Conservation (phyloP, 2,329 filamentous ascomycete species). For the Domatiomyces globalis region DNA sequence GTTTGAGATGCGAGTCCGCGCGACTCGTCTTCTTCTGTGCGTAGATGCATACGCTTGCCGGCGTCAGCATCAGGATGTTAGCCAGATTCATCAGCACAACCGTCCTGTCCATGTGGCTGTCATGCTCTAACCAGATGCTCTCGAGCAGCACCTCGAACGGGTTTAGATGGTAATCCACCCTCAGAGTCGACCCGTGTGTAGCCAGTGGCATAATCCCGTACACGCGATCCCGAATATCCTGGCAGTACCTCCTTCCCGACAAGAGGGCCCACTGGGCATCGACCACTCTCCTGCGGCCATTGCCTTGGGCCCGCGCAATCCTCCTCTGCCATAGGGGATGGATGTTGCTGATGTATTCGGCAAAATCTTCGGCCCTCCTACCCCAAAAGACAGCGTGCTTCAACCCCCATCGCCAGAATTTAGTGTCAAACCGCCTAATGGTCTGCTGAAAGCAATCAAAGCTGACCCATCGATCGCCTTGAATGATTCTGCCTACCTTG, state of each 20-base stretch:
- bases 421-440: not conserved
- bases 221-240: not conserved
- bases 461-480: not conserved
- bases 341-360: slow-evolving; percentile 1
- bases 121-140: slow-evolving; percentile 1
- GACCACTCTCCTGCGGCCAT: not conserved
- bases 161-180: not conserved
- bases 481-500: not conserved
- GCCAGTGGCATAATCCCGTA: slow-evolving; percentile 1
- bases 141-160: slow-evolving; percentile 1
- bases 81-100: slow-evolving; percentile 1
- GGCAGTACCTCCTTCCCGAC: not conserved
- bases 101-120: not conserved
- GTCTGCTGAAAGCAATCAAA: not conserved
- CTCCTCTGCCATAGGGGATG: not conserved
- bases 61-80: slow-evolving; percentile 1
- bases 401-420: not conserved
- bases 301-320: not conserved
- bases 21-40: not conserved
- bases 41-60: not conserved
- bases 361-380: not conserved
- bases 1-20: not conserved
- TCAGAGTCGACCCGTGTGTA: not conserved
- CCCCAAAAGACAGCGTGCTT: not conserved
- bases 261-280: not conserved